phyloP scores from a whole-genome alignment of 768 basidiomycete species.

The Naganishia onofrii region DNA sequence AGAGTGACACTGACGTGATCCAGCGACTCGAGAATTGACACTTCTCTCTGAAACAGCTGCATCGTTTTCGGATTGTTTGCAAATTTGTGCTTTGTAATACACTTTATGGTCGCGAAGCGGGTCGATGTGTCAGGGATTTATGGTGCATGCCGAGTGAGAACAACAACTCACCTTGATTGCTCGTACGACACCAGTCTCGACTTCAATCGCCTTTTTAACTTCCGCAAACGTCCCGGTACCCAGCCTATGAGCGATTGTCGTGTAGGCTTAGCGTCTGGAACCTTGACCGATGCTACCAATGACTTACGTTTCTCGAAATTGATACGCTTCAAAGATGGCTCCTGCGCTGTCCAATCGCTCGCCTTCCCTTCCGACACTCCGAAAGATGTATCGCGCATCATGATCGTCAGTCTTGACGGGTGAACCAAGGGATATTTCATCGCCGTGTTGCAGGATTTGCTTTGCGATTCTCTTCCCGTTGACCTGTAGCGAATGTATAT shows the following conservation, averaged over 20 bases:
- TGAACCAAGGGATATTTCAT: constrained; percentile 79
- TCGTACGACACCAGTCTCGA: constrained; percentile 67
- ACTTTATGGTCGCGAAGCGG: constrained; percentile 39
- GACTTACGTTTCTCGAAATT: constrained; percentile 48
- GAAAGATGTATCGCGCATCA: constrained; percentile 58
- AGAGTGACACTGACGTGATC: constrained; percentile 58
- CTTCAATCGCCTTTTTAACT: constrained; percentile 76
- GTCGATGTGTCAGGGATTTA: background rate
- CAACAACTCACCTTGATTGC: constrained; percentile 66
- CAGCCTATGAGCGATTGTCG: constrained; percentile 56
- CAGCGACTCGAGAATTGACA: constrained; percentile 71
- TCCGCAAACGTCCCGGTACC: constrained; percentile 90
- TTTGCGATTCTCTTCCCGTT: constrained; percentile 63
- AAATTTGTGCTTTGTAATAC: constrained; percentile 50
- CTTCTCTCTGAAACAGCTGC: constrained; percentile 64
- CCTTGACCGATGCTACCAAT: background rate
- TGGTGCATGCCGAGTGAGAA: background rate
- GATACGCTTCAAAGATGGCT: constrained; percentile 54
- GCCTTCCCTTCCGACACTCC: constrained; percentile 41
- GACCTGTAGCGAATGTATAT: constrained; percentile 57
- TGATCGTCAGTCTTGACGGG: constrained; percentile 55
- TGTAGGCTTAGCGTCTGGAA: background rate
- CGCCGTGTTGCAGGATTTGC: constrained; percentile 69
- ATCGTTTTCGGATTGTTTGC: constrained; percentile 46
- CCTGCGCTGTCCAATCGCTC: constrained; percentile 43